These are phyloP conservation scores for Chlamydomonas sp. DNA, from an alignment of 139 green algal species.

Conservation along the genomic window DNA sequence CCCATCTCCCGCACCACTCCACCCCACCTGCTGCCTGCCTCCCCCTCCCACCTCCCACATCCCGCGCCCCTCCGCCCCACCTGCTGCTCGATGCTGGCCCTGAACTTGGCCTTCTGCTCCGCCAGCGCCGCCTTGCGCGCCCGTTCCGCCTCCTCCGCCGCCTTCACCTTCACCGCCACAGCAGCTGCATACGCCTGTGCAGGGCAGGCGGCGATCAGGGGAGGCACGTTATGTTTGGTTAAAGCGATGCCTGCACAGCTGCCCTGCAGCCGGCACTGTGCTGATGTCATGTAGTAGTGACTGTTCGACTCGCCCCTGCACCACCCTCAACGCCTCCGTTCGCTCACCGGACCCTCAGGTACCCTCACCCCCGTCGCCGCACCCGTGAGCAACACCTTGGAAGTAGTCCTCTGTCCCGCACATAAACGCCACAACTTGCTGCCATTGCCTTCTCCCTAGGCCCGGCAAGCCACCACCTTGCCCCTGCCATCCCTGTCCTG, in stretches of 20 bases:
- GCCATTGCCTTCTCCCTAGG: neutral
- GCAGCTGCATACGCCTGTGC: constrained; percentile 15
- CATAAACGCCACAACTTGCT: neutral
- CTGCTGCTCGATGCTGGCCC: constrained; percentile 4
- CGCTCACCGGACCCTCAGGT: no score
- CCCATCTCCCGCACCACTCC: no score
- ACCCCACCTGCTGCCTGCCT: neutral
- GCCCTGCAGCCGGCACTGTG: neutral
- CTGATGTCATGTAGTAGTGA: no score
- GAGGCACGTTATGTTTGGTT: neutral
- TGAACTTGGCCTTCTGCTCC: constrained; percentile 3
- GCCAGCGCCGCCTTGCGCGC: neutral
- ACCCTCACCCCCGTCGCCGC: no score
- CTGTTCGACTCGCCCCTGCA: no score
- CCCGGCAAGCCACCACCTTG: neutral
- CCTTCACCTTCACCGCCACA: constrained; percentile 2
- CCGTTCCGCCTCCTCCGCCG: constrained; percentile 14
- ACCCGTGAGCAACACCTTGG: no score
- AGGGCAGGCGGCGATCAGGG: neutral
- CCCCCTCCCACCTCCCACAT: neutral
- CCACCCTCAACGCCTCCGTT: no score
- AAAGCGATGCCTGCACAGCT: neutral
- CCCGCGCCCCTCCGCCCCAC: neutral
- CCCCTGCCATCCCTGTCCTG: neutral
- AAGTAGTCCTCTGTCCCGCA: no score